Evolutionary conservation across 2,329 filamentous ascomycete species (phyloP).

Genomic region (Purpureocillium takamizusanense): DNA sequence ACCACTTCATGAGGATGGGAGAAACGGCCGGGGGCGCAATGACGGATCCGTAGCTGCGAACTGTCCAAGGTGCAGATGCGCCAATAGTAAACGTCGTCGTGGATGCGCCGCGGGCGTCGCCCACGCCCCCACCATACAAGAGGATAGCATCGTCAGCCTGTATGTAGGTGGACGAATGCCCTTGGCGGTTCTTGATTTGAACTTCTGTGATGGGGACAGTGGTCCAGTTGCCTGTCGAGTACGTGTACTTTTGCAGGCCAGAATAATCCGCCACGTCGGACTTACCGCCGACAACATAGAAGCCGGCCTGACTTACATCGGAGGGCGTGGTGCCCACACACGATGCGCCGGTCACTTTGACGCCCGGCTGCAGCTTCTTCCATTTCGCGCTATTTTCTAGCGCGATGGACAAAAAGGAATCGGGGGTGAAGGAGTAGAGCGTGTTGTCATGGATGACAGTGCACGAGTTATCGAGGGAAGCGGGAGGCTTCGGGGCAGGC

Average conservation of each 20-base stretch:
- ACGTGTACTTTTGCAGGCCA: conserved; percentile 64
- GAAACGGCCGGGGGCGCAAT: conserved; percentile 53
- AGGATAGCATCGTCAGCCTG: conserved; percentile 62
- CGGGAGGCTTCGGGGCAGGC: conserved; percentile 62
- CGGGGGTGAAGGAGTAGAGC: conserved; percentile 72
- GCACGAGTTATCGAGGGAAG: conserved; percentile 68
- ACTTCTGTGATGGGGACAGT: conserved; percentile 31
- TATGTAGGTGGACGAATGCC: conserved; percentile 71
- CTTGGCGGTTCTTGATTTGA: conserved; percentile 58
- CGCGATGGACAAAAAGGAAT: conserved; percentile 65
- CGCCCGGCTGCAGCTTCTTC: conserved; percentile 55
- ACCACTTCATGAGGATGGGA: conserved; percentile 70
- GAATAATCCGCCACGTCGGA: conserved; percentile 46
- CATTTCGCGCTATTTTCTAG: conserved; percentile 64
- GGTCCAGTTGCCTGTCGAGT: conserved; percentile 44
- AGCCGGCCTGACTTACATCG: conserved; percentile 47
- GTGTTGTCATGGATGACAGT: conserved; percentile 73
- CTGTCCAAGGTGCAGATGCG: conserved; percentile 53
- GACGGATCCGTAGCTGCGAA: conserved; percentile 48
- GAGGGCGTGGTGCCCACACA: conserved; percentile 65
- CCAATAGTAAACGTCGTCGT: conserved; percentile 69
- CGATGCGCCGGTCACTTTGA: conserved; percentile 62
- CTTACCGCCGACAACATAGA: conserved; percentile 77
- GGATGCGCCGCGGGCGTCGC: conserved; percentile 47
- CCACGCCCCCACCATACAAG: conserved; percentile 69